Percentiles rank a stretch among this genome's conserved stretches.
Evolutionary conservation across 176 grass and related monocot genomes (phyloP).

Genomic region (Musa acuminata): DNA sequence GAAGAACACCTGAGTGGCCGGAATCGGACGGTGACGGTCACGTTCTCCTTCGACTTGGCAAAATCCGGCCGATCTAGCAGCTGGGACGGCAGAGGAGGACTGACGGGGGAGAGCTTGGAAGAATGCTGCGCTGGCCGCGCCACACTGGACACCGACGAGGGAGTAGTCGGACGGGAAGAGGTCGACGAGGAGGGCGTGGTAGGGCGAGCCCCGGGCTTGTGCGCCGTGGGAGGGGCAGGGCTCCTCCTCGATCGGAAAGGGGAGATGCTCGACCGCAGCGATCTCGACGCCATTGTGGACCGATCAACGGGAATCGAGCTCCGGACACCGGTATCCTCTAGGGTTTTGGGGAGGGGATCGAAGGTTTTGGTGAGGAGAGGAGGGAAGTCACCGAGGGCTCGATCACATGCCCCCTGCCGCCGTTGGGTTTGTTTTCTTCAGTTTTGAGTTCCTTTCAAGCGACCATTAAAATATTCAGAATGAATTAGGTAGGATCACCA

Average conservation of each 20-base stretch:
- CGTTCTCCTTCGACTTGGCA: constrained; percentile 85
- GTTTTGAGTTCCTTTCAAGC: not conserved
- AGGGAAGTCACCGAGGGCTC: not conserved
- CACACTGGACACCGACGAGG: constrained; percentile 36
- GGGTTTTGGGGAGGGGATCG: not conserved
- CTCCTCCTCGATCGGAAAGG: constrained; percentile 81
- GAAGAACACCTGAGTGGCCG: constrained; percentile 67
- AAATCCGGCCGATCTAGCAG: constrained; percentile 26
- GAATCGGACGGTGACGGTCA: constrained; percentile 95
- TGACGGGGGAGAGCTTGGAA: constrained; percentile 30
- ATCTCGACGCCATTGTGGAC: constrained; percentile 60
- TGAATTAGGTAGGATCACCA: not conserved
- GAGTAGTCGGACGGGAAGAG: constrained; percentile 37
- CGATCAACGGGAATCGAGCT: not conserved
- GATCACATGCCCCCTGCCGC: not conserved
- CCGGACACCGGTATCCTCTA: not conserved
- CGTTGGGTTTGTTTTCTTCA: not conserved
- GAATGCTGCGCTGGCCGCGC: not conserved
- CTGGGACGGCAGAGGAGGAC: constrained; percentile 23
- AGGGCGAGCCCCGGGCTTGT: constrained; percentile 35
- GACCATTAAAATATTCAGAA: not conserved
- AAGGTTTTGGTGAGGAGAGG: not conserved
- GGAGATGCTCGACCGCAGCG: constrained; percentile 76
- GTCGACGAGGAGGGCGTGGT: constrained; percentile 50
- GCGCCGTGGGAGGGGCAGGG: constrained; percentile 28